Percentiles rank a stretch among this genome's conserved stretches.
phyloP scores from a whole-genome alignment of 768 basidiomycete genomes.

The Gyrodon lividus region DNA sequence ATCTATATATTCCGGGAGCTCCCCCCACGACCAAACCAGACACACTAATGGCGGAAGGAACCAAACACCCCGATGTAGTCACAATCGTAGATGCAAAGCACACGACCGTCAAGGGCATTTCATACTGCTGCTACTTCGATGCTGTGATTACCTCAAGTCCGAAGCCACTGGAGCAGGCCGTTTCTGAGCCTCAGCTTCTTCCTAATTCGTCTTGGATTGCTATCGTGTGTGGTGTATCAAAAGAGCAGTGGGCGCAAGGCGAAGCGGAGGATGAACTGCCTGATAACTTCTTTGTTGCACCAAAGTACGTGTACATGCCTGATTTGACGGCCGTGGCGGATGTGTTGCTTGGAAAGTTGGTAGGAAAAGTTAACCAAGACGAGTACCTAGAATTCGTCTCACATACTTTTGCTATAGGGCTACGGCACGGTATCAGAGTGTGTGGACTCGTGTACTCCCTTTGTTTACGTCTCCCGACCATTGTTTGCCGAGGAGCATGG shows the following conservation, averaged over 20 bases:
- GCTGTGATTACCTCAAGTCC: neutral
- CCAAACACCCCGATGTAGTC: neutral
- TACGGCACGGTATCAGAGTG: conserved; percentile 83
- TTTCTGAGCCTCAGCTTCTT: conserved; percentile 43
- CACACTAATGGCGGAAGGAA: neutral
- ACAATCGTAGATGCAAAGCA: neutral
- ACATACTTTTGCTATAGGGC: conserved; percentile 43
- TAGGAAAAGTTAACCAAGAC: conserved; percentile 23
- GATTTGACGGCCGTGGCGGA: conserved; percentile 74
- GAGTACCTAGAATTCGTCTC: neutral
- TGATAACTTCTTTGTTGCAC: conserved; percentile 72
- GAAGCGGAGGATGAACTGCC: conserved; percentile 45
- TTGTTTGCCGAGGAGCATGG: conserved; percentile 83
- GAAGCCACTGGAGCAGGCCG: conserved; percentile 8
- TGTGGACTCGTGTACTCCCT: conserved; percentile 72
- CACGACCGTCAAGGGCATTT: neutral
- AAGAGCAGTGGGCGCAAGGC: conserved; percentile 44
- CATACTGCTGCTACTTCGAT: neutral
- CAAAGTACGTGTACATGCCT: conserved; percentile 79
- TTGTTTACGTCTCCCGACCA: conserved; percentile 78
- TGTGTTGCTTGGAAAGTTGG: conserved; percentile 76
- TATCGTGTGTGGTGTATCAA: conserved; percentile 72
- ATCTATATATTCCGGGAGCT: conserved; percentile 58
- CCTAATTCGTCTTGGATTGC: conserved; percentile 77
- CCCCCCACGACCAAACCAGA: conserved; percentile 46